Evolutionary conservation across 176 grass and related monocot species (phyloP).

Genomic region (Carex kokanica): DNA sequence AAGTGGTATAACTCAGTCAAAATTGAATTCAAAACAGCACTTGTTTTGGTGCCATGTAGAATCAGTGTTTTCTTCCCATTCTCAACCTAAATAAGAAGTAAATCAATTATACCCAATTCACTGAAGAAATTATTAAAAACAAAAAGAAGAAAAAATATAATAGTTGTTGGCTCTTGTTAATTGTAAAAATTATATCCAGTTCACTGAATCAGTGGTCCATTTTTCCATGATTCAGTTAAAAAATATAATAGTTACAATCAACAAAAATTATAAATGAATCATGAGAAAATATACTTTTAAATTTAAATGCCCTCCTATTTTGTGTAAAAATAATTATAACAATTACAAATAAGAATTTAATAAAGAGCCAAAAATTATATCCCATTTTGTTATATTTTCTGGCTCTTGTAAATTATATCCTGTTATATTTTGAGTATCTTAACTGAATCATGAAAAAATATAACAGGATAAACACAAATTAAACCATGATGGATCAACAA

Average conservation of each 20-base stretch:
- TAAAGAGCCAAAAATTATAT: too few species aligned
- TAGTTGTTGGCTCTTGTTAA: background rate
- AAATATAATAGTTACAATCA: too few species aligned
- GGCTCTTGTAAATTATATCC: too few species aligned
- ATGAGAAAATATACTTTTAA: too few species aligned
- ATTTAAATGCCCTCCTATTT: too few species aligned
- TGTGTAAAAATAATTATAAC: too few species aligned
- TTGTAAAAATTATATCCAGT: background rate
- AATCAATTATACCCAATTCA: background rate
- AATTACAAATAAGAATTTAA: too few species aligned
- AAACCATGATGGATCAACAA: background rate
- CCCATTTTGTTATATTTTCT: too few species aligned
- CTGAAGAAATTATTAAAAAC: background rate
- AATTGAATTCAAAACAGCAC: slow-evolving; percentile 57
- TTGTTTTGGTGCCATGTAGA: slow-evolving; percentile 88
- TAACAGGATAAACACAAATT: background rate
- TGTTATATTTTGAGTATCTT: too few species aligned
- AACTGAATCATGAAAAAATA: background rate
- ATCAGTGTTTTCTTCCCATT: slow-evolving; percentile 83
- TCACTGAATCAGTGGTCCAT: too few species aligned
- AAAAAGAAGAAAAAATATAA: background rate
- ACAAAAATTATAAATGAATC: too few species aligned
- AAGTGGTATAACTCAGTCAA: slow-evolving; percentile 70
- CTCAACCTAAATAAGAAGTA: slow-evolving; percentile 58
- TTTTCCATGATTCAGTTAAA: too few species aligned